phyloP scores from a whole-genome alignment of 768 basidiomycete species.

The Tephrocybe rancida region DNA sequence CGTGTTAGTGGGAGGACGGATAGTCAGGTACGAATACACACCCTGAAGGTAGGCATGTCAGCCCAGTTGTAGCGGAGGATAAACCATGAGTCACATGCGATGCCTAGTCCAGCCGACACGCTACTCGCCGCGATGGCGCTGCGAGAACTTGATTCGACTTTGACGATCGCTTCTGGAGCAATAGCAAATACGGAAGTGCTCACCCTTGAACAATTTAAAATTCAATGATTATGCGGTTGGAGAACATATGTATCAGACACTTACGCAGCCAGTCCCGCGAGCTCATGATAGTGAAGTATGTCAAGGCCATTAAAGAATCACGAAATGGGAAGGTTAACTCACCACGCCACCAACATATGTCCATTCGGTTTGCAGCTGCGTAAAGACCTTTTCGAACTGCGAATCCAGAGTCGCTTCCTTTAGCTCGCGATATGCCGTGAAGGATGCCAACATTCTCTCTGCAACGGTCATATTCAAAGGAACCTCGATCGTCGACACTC shows the following conservation, averaged over 20 bases:
- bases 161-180: constrained; percentile 51
- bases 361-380: constrained; percentile 62
- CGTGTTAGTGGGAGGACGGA: too few relatives aligned
- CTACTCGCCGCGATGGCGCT: constrained; percentile 59
- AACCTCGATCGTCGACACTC: constrained; percentile 40
- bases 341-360: constrained; percentile 60
- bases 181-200: constrained; percentile 69
- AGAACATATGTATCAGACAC: too few relatives aligned
- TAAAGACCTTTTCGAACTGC: constrained; percentile 53
- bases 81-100: constrained; percentile 67
- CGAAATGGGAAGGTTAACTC: too few relatives aligned
- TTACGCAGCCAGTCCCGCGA: constrained; percentile 63
- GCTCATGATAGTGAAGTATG: too few relatives aligned
- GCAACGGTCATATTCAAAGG: constrained; percentile 28
- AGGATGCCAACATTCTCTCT: constrained; percentile 46
- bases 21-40: too few relatives aligned
- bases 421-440: constrained; percentile 62
- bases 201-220: constrained; percentile 31
- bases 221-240: too few relatives aligned
- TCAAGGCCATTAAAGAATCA: too few relatives aligned
- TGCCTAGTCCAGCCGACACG: constrained; percentile 66
- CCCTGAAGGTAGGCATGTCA: constrained; percentile 54
- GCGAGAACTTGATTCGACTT: constrained; percentile 45
- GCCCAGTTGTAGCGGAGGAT: constrained; percentile 61
- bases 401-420: constrained; percentile 45